Conservation (phyloP, 768 basidiomycete species). For the Dendrothele bispora region DNA sequence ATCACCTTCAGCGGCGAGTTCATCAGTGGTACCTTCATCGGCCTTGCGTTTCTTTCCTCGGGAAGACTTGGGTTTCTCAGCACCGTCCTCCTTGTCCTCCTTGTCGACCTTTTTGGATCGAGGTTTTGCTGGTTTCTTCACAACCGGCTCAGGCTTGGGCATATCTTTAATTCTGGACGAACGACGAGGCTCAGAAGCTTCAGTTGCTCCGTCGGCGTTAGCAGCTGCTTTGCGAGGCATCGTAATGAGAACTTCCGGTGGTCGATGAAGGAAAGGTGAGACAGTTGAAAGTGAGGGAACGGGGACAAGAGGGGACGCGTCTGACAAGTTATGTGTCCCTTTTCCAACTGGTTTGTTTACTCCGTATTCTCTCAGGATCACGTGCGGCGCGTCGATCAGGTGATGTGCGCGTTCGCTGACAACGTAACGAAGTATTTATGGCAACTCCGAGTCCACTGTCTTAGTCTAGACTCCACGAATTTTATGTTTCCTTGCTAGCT, state of each 20-base stretch:
- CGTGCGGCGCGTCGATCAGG: constrained; percentile 1
- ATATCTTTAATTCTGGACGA: constrained; percentile 75
- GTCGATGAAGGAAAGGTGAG: not conserved
- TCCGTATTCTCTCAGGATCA: not conserved
- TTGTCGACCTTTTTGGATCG: constrained; percentile 53
- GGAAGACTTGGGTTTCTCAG: constrained; percentile 55
- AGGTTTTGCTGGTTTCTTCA: constrained; percentile 62
- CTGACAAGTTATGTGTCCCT: not conserved
- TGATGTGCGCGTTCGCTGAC: not conserved
- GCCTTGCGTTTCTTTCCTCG: constrained; percentile 46
- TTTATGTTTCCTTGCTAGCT: not conserved
- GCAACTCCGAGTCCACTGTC: not conserved
- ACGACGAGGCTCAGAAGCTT: constrained; percentile 58
- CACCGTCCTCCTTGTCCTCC: constrained; percentile 38
- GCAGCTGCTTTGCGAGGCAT: constrained; percentile 77
- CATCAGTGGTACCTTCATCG: constrained; percentile 24
- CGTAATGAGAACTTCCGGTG: not conserved
- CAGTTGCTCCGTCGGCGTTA: constrained; percentile 37
- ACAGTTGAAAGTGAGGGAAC: constrained; percentile 3
- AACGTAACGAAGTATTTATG: not conserved
- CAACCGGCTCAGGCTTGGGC: constrained; percentile 50
- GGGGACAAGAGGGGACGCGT: constrained; percentile 6
- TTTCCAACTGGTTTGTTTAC: constrained; percentile 1
- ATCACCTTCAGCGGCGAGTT: constrained; percentile 24
- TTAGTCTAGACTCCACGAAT: not conserved